Evolutionary conservation across 2,329 filamentous ascomycete species (phyloP), one percentile per base, ranked within the genome.

Genomic region (Pseudogymnoascus sp.): DNA sequence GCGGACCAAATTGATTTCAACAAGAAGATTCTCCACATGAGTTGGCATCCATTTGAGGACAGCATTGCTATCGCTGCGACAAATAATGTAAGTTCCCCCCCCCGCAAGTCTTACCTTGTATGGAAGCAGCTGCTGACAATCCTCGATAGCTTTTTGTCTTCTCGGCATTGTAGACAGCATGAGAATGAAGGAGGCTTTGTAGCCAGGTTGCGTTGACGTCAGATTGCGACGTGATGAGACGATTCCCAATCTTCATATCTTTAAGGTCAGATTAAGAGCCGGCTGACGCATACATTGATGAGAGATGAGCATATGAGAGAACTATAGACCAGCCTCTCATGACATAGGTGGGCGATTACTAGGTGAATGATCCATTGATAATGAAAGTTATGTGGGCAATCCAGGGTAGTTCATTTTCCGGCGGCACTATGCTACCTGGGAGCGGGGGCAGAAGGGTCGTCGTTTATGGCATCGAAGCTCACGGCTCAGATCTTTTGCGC

Each of bases 11-110:
- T 98, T 77, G 95, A 99, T 78, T 99, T 98, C 79, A 98, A 98
- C 84, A 99, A 98, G 85, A 99, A 99, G 85, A 99, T 99, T 72
- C 77, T 99, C 74, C 95, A 99, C 77, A 99, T 99, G 95, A 98
- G 93, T 79, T 99, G 95, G 95, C 95, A 99, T 86, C 95, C 95
- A 59, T 97, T 96, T 72, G 95, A 99, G 79, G 93, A 99, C 79
- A 98, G 93, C 80, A 99, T 99, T 79, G 95, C 95, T 64, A 99
- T 99, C 81, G 95, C 95, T 70, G 95, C 95, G 65, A 99, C 95
- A 68, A 99, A 99, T 83, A 99, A 99, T 79, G 95, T 98, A 80
- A 89, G 93, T 82, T 43, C 46, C n/a, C n/a, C n/a, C 56, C 24
- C n/a, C 11, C 7, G n/a, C 43, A 7, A 11, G 4, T 24, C 19